phyloP scores from a whole-genome alignment of 2,329 filamentous ascomycete genomes.

The Trichophyton rubrum region DNA sequence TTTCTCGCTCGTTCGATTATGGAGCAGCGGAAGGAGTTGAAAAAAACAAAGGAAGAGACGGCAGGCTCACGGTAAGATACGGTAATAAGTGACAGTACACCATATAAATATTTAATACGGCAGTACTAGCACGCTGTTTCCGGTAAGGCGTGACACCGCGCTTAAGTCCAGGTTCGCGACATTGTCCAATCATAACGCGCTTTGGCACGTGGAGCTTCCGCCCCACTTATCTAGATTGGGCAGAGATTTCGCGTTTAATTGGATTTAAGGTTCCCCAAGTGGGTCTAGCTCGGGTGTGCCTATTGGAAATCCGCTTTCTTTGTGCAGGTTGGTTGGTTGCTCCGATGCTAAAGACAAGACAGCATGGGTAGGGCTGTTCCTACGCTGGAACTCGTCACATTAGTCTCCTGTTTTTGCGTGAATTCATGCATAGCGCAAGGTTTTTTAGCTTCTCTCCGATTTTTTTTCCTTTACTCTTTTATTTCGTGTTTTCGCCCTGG shows the following conservation, averaged over 20 bases:
- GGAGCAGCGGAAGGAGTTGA: not conserved
- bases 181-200: not conserved
- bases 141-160: not conserved
- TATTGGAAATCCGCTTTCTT: not conserved
- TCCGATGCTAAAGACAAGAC: not conserved
- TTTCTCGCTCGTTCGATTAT: not conserved
- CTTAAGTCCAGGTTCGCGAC: not conserved
- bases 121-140: not conserved
- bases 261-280: not conserved
- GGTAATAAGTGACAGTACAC: not conserved
- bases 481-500: not conserved
- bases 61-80: not conserved
- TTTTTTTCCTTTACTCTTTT: too few relatives aligned
- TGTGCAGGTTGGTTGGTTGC: not conserved
- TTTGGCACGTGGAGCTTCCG: not conserved
- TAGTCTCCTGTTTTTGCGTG: not conserved
- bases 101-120: not conserved
- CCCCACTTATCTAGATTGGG: not conserved
- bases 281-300: not conserved
- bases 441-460: too few relatives aligned
- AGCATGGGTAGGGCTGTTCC: not conserved
- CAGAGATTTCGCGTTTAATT: not conserved
- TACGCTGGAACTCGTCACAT: constrained; percentile 2
- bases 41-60: too few relatives aligned
- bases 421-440: not conserved